Evolutionary conservation across 1,284 basidiomycete genomes (phyloP).

Genomic region (Boletus holoroseus): DNA sequence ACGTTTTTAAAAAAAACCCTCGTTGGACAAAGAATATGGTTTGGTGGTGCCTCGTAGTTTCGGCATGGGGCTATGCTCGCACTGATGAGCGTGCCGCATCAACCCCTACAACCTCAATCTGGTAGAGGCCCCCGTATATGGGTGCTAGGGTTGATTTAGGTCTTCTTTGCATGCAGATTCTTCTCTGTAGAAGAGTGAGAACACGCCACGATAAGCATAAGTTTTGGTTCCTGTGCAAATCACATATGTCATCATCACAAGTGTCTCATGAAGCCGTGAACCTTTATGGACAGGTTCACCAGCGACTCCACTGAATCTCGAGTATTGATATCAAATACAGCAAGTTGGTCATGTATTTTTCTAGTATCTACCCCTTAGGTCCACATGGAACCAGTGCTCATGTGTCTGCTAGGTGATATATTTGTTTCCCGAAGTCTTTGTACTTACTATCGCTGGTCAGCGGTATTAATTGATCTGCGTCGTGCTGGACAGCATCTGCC

Average conservation of each 20-base stretch:
- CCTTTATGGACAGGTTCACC: neutral
- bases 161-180: neutral
- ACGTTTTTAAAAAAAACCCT: neutral
- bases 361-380: neutral
- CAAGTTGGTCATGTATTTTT: neutral
- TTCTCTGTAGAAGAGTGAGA: neutral
- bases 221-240: neutral
- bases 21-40: neutral
- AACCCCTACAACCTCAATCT: neutral
- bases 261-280: neutral
- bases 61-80: neutral
- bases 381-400: neutral
- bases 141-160: neutral
- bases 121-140: neutral
- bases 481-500: neutral
- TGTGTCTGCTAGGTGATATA: neutral
- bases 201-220: neutral
- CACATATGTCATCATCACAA: no score
- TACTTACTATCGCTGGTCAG: neutral
- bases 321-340: neutral
- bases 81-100: neutral
- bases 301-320: neutral
- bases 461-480: no score
- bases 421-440: neutral
- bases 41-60: neutral